Evolutionary conservation across 2,329 filamentous ascomycete genomes (phyloP).

Genomic region (Aspergillus sp.): DNA sequence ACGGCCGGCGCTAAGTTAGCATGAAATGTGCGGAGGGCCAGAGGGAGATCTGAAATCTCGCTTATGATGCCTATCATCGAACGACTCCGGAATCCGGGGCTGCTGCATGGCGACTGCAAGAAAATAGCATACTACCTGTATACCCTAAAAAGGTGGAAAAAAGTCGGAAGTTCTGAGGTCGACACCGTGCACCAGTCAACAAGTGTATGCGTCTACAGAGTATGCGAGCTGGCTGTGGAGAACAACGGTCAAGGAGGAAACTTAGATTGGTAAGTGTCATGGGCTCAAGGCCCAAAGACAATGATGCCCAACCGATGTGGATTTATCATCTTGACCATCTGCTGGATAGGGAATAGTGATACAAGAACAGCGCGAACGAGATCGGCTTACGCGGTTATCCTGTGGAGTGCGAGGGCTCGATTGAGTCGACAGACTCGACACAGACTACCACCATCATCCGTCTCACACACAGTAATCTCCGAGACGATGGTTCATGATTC

Average conservation of each 20-base stretch:
- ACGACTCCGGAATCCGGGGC: not conserved
- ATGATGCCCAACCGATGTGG: conserved; percentile 17
- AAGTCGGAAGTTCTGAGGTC: not conserved
- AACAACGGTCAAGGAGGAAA: too few relatives aligned
- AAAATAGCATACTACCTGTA: not conserved
- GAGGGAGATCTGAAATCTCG: not conserved
- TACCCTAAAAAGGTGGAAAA: not conserved
- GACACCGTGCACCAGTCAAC: not conserved
- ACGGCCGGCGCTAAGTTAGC: not conserved
- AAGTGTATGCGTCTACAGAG: not conserved
- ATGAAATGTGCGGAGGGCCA: not conserved
- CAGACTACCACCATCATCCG: conserved; percentile 14
- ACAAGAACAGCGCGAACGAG: not conserved
- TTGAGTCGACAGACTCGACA: too few relatives aligned
- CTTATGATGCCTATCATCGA: not conserved
- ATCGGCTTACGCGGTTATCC: conserved; percentile 7
- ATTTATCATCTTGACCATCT: conserved; percentile 9
- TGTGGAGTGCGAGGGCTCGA: conserved; percentile 11
- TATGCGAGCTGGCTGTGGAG: conserved; percentile 12
- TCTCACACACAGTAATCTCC: not conserved
- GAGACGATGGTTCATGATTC: not conserved
- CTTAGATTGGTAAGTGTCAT: too few relatives aligned
- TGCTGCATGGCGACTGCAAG: not conserved
- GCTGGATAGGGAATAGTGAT: too few relatives aligned
- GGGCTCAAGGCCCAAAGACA: not conserved